Evolutionary conservation across 352 stramenopile genomes (phyloP), one percentile per base, ranked within the genome.

Genomic region (Phytophthora pseudosyringae): DNA sequence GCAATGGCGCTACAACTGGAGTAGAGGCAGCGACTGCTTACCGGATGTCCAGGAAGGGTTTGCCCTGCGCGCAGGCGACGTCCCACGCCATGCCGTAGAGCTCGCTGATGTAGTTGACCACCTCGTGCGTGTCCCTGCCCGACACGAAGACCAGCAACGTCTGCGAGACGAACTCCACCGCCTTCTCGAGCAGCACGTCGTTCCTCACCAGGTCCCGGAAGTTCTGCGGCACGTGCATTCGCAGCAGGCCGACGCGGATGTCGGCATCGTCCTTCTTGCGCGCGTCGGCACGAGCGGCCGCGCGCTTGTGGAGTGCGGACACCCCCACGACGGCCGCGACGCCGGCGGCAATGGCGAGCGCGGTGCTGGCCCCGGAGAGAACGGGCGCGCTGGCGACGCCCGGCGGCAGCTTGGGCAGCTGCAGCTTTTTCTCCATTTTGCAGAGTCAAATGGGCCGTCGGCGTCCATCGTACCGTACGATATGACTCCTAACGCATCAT

Each of bases 81-180:
- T 94, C 84, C 86, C 86, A 94, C 28, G 83, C 72, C 57, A 90
- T 61, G 18, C 72, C 76, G 70, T 93, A 93, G 25, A 94, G 71
- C 54, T 94, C 76, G 67, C 86, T 91, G 59, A 74, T 80, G 76
- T 90, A 94, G 66, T 88, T 89, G 46, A 94, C 60, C 54, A 84
- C 71, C 62, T 86, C 83, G 57, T 86, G 76, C 41, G 78, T 80
- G 46, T 81, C 67, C 16, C 70, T 51, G 5, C 77, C 81, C n/a
- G 73, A 73, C 25, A 94, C 83, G 64, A 78, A 94, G 40, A 94
- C 73, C 25, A 86, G 58, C 15, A 94, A 66, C 16, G 64, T 78
- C 11, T 81, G 54, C 9, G 73, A 59, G 26, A 89, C 82, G 7
- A 73, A 56, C 26, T 75, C 71, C 16, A 82, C 72, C 9, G 73